Conservation (phyloP, 1,139 yeast species). For the Blastobotrys ciferrii region DNA sequence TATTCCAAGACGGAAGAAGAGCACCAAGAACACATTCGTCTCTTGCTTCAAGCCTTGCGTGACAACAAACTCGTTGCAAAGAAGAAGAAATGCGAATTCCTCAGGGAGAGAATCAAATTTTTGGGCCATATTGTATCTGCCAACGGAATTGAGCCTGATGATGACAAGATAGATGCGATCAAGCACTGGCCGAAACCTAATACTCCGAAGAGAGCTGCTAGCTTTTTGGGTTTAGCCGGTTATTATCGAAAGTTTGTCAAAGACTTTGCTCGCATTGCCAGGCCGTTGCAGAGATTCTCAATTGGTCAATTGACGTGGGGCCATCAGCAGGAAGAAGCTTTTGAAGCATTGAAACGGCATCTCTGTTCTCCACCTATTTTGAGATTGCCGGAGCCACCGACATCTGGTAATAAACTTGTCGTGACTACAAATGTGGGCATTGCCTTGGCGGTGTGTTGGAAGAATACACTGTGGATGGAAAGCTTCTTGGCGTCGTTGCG, state of each 20-base stretch:
- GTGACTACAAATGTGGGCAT: not conserved
- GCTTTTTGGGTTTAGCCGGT: conserved; percentile 5
- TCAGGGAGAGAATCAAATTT: conserved; percentile 13
- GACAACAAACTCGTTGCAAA: conserved; percentile 12
- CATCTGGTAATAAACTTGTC: not conserved
- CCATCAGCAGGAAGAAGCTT: not conserved
- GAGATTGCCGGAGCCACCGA: not conserved
- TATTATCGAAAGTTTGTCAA: not conserved
- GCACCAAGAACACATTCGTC: conserved; percentile 24
- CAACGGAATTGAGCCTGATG: conserved; percentile 5
- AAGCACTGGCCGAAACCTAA: not conserved
- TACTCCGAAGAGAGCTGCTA: not conserved
- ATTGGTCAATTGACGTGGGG: not conserved
- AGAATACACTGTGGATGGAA: not conserved
- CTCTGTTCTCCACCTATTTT: not conserved
- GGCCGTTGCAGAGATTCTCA: not conserved
- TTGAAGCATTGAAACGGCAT: not conserved
- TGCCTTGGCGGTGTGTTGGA: not conserved
- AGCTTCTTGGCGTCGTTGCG: not conserved
- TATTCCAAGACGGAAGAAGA: conserved; percentile 21
- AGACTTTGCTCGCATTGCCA: not conserved
- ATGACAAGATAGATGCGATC: not conserved
- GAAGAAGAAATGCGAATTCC: conserved; percentile 17
- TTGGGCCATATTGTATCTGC: conserved; percentile 16
- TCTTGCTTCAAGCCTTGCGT: conserved; percentile 15